Base-by-base conservation (phyloP, 2,329 filamentous ascomycete genomes). In the Venturia carpophila region DNA sequence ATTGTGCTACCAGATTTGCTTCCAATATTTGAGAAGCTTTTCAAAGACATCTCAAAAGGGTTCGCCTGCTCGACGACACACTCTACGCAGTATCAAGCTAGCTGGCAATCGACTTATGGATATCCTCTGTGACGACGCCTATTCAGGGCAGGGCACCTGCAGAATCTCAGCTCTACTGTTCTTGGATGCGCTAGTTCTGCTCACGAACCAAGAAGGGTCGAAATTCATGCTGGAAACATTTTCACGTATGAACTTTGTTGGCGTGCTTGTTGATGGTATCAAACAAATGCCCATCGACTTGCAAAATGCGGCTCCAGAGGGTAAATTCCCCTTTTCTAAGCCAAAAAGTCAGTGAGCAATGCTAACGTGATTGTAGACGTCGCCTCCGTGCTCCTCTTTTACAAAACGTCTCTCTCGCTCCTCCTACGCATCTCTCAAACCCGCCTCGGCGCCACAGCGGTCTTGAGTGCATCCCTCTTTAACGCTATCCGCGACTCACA, bases 391-490 rank as follows among this genome's bases (percentile, higher is more conserved):
- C 76, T 88, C 13, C 80, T 81, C 15, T 85, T 83, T 72, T 87
- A 87, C 69, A 82, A 93, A 71, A 88, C 92, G 58, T 88, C 90
- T 68, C 83, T 97, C 39, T 86, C 91, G 1, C 84, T 99, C 19
- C 83, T 99, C 34, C 82, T 96, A 30, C 88, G 92, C 68, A 84
- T 97, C 63, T 89, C 89, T 64, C 91, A 96, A 74, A 93, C 89
- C 1, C 87, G 89, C 66, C 79, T 83, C n/a, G 95, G 94, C 37
- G 92, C 94, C 60, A 88, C 88, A 66, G 86, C 91, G 68, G 86
- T 97, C n/a, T 82, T 97, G 52, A 92, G 95, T 71, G 90, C 91
- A 10, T 93, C 93, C 67, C 82, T 99, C 5, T 93, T 99, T 79
- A 84, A 87, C 56, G 84, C 90, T 0, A 79, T 97, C 37, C 88